Evolutionary conservation across 2,329 filamentous ascomycete species (phyloP), one percentile per base, ranked within the genome.

Genomic region (Cyphellophora attinorum): DNA sequence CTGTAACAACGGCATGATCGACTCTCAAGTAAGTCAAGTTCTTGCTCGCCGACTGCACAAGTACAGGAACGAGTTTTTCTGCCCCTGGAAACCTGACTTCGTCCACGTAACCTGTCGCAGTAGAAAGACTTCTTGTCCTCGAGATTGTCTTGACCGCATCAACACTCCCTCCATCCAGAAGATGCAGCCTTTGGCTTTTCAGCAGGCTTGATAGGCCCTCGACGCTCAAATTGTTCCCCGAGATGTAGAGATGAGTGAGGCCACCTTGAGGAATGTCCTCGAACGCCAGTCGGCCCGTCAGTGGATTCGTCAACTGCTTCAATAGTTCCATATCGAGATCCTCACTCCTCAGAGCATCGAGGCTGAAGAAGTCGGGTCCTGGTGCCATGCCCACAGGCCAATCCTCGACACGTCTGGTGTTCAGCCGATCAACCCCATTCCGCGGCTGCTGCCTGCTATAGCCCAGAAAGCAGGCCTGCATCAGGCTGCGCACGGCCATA

Each of bases 161-260:
- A 14, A 74, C 56, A 2, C 61, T 65, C 1, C 73, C 73, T 19
- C 62, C 59, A 52, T 79, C 74, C 2, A 78, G 56, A 2, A 72
- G 67, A 44, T 73, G 63, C 6, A 79, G 54, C 19, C 65, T 58
- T 34, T 56, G 59, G 5, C 70, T 70, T 31, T 64, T 55, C 8
- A 76, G 47, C 4, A 78, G 55, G 11, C 64, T 66, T 3, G 66
- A 68, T 5, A 72, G 54, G 1, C 71, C 72, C 49, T 75, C 70
- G 1, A 72, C 63, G 2, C 70, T 74, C 4, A 78, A 50, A 3
- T 56, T 46, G 37, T 78, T 79, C 5, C 64, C 63, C 3, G 72
- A 62, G 11, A 78, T 62, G 46, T 74, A 75, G 2, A 79, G 55
- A 54, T 79, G 74, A 0, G 74, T 77, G 23, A 77, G 64, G 2